Percentiles rank a stretch among this genome's conserved stretches.
These are phyloP conservation scores for Jimgerdemannia lactiflua DNA, from an alignment of 192 early-diverging fungal genomes.

Conservation along the genomic window DNA sequence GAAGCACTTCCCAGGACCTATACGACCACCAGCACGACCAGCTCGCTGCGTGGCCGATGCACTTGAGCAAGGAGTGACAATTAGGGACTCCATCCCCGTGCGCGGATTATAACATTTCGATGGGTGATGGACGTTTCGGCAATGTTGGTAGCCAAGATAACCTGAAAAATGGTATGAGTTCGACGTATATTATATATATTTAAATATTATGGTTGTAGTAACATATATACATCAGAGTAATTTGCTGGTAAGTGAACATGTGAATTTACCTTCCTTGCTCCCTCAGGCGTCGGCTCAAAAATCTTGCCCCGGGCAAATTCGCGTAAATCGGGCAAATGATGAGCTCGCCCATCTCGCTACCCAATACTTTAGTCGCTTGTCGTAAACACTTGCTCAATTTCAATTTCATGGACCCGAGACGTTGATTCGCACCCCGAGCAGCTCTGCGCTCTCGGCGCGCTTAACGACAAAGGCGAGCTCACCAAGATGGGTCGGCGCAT, in stretches of 20 bases:
- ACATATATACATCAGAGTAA: not conserved
- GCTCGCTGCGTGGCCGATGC: constrained; percentile 93
- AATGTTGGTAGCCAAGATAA: constrained; percentile 99
- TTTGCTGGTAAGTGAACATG: too few species aligned
- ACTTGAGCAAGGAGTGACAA: constrained; percentile 93
- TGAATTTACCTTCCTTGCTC: too few species aligned
- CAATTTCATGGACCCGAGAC: constrained; percentile 98
- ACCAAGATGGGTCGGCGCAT: constrained; percentile 96
- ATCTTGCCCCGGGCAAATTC: constrained; percentile 87
- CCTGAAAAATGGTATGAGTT: not conserved
- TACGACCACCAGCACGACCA: constrained; percentile 94
- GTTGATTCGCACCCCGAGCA: constrained; percentile 86
- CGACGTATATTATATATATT: not conserved
- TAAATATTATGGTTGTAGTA: not conserved
- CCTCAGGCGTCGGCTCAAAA: too few species aligned
- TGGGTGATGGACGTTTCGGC: constrained; percentile 98
- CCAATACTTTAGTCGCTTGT: constrained; percentile 77
- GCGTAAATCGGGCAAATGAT: constrained; percentile 91
- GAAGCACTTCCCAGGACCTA: constrained; percentile 97
- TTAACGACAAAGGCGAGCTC: constrained; percentile 90
- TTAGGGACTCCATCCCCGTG: constrained; percentile 96
- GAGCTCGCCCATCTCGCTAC: constrained; percentile 85
- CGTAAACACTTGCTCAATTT: constrained; percentile 89
- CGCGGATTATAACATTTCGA: constrained; percentile 94
- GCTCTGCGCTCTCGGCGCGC: constrained; percentile 86